A percentile compares a stretch with the other conserved stretches of the same genome.
Evolutionary conservation across 2,329 filamentous ascomycete species (phyloP).

Genomic region (Trichoderma lentiforme): DNA sequence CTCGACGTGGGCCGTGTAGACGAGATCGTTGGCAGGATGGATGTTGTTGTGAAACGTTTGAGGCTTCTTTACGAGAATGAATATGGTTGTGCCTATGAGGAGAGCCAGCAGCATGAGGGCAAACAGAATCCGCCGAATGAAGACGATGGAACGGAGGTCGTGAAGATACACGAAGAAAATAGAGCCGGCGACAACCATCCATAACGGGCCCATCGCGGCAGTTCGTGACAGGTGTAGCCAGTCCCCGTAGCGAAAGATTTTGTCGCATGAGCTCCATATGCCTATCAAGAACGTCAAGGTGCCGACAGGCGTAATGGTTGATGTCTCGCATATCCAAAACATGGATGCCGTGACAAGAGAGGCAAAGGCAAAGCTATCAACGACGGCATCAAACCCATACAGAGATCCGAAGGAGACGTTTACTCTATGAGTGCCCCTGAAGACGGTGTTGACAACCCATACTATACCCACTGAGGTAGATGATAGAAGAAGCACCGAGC

Average conservation of each 20-base stretch:
- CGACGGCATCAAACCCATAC: conserved; percentile 47
- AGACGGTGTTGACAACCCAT: conserved; percentile 34
- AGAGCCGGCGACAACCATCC: conserved; percentile 41
- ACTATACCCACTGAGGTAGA: conserved; percentile 38
- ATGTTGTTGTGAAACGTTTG: conserved; percentile 28
- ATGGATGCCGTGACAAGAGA: conserved; percentile 42
- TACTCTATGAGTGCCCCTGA: conserved; percentile 23
- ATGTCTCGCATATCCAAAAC: conserved; percentile 47
- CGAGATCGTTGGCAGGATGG: conserved; percentile 49
- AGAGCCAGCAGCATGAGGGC: conserved; percentile 38
- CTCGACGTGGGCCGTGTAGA: conserved; percentile 47
- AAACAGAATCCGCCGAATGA: conserved; percentile 41
- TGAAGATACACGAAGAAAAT: conserved; percentile 43
- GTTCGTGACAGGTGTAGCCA: conserved; percentile 43
- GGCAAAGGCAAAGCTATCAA: conserved; percentile 46
- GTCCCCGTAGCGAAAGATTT: conserved; percentile 39
- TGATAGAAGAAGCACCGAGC: conserved; percentile 41
- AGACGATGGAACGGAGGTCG: conserved; percentile 42
- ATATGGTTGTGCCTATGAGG: conserved; percentile 37
- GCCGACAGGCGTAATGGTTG: conserved; percentile 41
- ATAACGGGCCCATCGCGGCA: conserved; percentile 38
- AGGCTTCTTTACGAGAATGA: conserved; percentile 31
- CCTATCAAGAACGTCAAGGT: conserved; percentile 45
- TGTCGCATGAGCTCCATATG: conserved; percentile 34
- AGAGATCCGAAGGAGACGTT: conserved; percentile 40